Base-by-base conservation (phyloP, 768 basidiomycete species). In the Suillus decipiens region DNA sequence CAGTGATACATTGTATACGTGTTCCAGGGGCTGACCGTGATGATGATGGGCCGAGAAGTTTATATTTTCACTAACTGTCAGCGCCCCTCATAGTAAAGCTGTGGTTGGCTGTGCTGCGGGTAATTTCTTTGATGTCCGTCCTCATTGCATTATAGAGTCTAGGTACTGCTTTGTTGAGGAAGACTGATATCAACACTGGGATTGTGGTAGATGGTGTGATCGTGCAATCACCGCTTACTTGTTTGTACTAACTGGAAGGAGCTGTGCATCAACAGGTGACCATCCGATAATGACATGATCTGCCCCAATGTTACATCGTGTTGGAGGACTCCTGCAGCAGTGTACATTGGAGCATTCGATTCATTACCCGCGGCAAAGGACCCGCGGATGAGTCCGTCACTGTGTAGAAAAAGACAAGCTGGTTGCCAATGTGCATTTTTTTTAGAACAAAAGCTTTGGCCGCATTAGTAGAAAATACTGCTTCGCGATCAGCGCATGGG, bases 11-110 rank as follows among this genome's bases (percentile, higher is more conserved):
- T 11, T 19, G 37, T 28, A 11, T 31, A 56, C 55, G 37, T 33
- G 9, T 33, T 12, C 51, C 60, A 58, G 59, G 54, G 24, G 54
- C 17, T 61, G 48, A 39, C 17, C 31, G 34, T 58, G 60, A 58
- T 61, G 36, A n/a, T n/a, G n/a, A n/a, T n/a, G n/a, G 22, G 17
- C 6, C 31, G 19, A 33, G 28, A 47, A 2, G 53, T 14, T 31
- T 37, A 34, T 59, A 58, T 61, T 58, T 58, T 61, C 17, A 24
- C 1, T 19, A 24, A 34, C 17, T 57, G 36, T n/a, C n/a, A n/a
- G n/a, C n/a, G n/a, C 60, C n/a, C 37, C 47, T 22, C 59, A 55
- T 22, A 33, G 28, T 24, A 51, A n/a, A 5, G 1, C 31, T 51
- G 50, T 51, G 24, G 34, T 11, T 28, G n/a, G 60, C 60, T 59